A percentile compares a stretch with the other conserved stretches of the same genome.
phyloP scores from a whole-genome alignment of 2,329 filamentous ascomycete genomes.

The Orbilia javanica region DNA sequence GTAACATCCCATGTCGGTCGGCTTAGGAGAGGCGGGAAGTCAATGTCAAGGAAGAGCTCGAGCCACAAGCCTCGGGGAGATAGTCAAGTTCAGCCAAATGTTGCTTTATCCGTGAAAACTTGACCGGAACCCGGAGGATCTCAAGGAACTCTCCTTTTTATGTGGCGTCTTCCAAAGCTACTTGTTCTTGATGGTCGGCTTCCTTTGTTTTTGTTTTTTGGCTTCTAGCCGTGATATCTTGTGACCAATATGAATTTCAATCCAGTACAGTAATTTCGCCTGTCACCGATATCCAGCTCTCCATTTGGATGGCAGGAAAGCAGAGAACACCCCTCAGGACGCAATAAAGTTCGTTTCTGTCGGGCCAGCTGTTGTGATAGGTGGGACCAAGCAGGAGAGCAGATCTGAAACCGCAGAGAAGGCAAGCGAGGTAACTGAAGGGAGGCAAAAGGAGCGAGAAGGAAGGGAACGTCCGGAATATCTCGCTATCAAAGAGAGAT shows the following conservation, averaged over 20 bases:
- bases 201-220: conserved; percentile 18
- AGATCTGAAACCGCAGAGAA: conserved; percentile 56
- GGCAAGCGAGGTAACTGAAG: conserved; percentile 57
- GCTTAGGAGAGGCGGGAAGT: conserved; percentile 42
- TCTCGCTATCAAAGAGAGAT: conserved; percentile 54
- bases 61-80: conserved; percentile 53
- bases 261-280: conserved; percentile 11
- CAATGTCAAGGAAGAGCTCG: conserved; percentile 46
- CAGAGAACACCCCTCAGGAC: conserved; percentile 21
- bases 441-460: conserved; percentile 58
- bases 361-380: conserved; percentile 52
- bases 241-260: conserved; percentile 6
- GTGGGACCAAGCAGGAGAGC: conserved; percentile 56
- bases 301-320: conserved; percentile 26
- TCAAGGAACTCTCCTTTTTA: conserved; percentile 21
- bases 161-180: conserved; percentile 5
- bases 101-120: conserved; percentile 58
- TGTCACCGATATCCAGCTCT: conserved; percentile 34
- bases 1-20: conserved; percentile 45
- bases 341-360: conserved; percentile 55
- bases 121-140: conserved; percentile 46
- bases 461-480: conserved; percentile 57
- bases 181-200: conserved; percentile 5
- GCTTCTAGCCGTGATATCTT: conserved; percentile 21
- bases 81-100: conserved; percentile 56